Base-by-base conservation (phyloP, 768 basidiomycete species). In the Tylopilus felleus region DNA sequence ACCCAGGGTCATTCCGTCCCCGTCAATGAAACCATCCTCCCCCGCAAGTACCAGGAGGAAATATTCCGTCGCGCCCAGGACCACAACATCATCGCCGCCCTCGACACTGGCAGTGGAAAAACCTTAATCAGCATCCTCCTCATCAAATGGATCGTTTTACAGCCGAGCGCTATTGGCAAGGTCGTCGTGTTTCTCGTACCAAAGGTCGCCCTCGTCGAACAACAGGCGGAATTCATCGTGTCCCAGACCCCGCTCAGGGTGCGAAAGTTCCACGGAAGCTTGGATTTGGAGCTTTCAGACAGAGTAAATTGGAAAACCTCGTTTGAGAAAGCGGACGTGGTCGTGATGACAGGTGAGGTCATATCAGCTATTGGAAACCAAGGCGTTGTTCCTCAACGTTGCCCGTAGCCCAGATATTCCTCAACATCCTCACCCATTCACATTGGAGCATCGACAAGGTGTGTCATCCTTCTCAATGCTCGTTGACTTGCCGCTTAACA, bases 151-250 rank as follows among this genome's bases (percentile, higher is more conserved):
- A 77, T 88, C 51, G 75, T 82, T 19, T 63, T 80, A 0, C 80
- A 80, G 55, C 74, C 80, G 19, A 60, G 66, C 16, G 75, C 79
- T 2, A 60, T 71, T 39, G 78, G 77, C 49, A 90, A 88, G 68
- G 78, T 81, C 44, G 77, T 85, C 58, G 78, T 93, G 10, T 94
- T 94, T 64, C 77, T 95, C 31, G 91, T 91, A 3, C 93, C 93
- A 0, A 87, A 87, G 60, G 90, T 93, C 4, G 79, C 90, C 3
- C 79, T 96, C 16, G 93, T 94, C 21, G 82, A 88, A 58, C 93
- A 95, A 65, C 90, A 93, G 65, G 81, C 78, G 21, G 74, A 80
- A 22, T 90, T 85, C 59, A 80, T 93, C 51, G 64, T 76, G 13
- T 73, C 79, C 56, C 77, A 89, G 57, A 86, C 87, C 1, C 76